Conservation (phyloP, 352 stramenopile genomes). For the Phytophthora gonapodyides region DNA sequence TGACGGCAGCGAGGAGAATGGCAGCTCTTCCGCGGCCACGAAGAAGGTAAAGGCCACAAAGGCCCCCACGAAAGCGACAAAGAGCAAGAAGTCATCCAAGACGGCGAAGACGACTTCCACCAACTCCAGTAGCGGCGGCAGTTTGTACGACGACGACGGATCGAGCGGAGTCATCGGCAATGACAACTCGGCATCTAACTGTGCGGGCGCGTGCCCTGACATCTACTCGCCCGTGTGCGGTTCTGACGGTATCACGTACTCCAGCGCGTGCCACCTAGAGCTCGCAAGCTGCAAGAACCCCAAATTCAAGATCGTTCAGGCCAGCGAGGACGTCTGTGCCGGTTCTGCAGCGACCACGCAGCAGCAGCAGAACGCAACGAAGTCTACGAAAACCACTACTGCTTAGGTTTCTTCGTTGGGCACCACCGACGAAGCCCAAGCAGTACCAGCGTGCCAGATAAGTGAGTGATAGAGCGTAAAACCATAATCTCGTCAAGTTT, state of each 20-base stretch:
- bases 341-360: constrained; percentile 12
- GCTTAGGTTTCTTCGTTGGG: constrained; percentile 1
- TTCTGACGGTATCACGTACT: constrained; percentile 42
- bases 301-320: constrained; percentile 20
- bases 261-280: constrained; percentile 30
- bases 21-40: constrained; percentile 3
- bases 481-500: constrained; percentile 1
- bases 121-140: constrained; percentile 11
- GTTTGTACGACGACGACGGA: constrained; percentile 26
- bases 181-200: constrained; percentile 9
- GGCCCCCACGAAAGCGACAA: constrained; percentile 11
- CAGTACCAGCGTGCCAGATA: no score
- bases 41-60: not conserved
- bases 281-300: constrained; percentile 32
- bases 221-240: constrained; percentile 42
- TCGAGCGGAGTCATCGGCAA: constrained; percentile 18
- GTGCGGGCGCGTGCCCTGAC: constrained; percentile 29
- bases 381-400: constrained; percentile 12
- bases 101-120: constrained; percentile 16
- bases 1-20: constrained; percentile 11
- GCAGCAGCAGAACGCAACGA: constrained; percentile 21
- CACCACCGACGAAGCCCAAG: not conserved
- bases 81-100: constrained; percentile 23
- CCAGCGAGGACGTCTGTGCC: constrained; percentile 21
- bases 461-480: constrained; percentile 8